A percentile compares a stretch with the other conserved stretches of the same genome.
Evolutionary conservation across 345 rosid species (phyloP).

Genomic region (Orychophragmus violaceus): DNA sequence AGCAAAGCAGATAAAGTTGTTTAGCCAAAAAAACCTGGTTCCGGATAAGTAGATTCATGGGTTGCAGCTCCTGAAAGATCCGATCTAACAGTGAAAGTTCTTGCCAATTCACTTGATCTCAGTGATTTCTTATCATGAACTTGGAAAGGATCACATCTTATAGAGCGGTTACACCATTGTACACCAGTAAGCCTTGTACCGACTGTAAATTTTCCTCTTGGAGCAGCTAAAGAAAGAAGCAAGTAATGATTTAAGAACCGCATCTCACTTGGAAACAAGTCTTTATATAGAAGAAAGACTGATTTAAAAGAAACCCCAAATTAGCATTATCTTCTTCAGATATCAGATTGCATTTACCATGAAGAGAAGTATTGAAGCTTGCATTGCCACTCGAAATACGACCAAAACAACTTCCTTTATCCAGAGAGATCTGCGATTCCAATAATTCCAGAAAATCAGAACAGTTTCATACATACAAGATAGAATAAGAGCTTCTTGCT

Average conservation of each 20-base stretch:
- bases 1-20: slow-evolving; percentile 5
- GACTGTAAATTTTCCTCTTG: slow-evolving; percentile 12
- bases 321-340: neutral
- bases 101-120: slow-evolving; percentile 22
- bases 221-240: neutral
- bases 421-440: slow-evolving; percentile 35
- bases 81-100: slow-evolving; percentile 42
- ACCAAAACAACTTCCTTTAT: slow-evolving; percentile 27
- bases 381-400: slow-evolving; percentile 14
- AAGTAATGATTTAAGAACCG: neutral
- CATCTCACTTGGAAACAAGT: no score
- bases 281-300: neutral
- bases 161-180: slow-evolving; percentile 20
- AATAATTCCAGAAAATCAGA: neutral
- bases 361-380: slow-evolving; percentile 28
- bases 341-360: slow-evolving; percentile 40
- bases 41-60: slow-evolving; percentile 38
- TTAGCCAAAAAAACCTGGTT: slow-evolving; percentile 48
- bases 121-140: slow-evolving; percentile 25
- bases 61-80: slow-evolving; percentile 57
- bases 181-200: slow-evolving; percentile 28
- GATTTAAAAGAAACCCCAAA: neutral
- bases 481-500: neutral
- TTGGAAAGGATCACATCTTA: slow-evolving; percentile 26
- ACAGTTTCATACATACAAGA: neutral